Conservation (phyloP, 202 grass and related monocot species). For the Schoenoplectus tabernaemontani region DNA sequence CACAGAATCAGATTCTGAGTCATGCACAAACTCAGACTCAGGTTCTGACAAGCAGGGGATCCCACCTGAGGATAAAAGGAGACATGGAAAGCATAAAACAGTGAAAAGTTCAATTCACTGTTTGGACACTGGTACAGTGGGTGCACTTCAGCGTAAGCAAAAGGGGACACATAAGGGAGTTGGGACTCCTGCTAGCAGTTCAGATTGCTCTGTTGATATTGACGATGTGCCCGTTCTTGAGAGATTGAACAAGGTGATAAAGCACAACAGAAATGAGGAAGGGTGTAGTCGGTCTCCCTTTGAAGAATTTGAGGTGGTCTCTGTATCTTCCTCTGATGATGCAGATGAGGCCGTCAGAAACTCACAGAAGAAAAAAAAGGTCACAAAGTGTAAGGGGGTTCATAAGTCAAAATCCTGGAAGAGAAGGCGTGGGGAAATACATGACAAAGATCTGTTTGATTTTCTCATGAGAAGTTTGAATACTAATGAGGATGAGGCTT, state of each 20-base stretch:
- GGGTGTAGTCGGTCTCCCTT: neutral
- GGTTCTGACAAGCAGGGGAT: neutral
- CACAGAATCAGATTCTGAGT: neutral
- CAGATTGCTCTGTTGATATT: neutral
- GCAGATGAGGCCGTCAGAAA: neutral
- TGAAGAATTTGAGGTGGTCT: neutral
- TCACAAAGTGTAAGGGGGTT: neutral
- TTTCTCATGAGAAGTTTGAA: neutral
- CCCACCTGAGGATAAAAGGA: neutral
- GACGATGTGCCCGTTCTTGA: neutral
- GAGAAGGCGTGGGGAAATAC: neutral
- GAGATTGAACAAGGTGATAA: neutral
- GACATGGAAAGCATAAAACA: neutral
- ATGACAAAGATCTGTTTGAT: neutral
- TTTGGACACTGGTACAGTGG: neutral
- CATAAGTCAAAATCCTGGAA: neutral
- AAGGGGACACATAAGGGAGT: neutral
- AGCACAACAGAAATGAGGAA: neutral
- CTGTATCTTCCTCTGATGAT: neutral
- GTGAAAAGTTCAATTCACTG: neutral
- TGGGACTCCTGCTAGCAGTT: neutral
- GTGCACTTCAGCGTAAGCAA: neutral
- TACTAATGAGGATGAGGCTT: neutral
- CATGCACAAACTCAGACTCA: neutral
- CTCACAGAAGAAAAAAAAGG: neutral